phyloP scores from a whole-genome alignment of 441 rosid genomes.

The Syzygium syzygioides region DNA sequence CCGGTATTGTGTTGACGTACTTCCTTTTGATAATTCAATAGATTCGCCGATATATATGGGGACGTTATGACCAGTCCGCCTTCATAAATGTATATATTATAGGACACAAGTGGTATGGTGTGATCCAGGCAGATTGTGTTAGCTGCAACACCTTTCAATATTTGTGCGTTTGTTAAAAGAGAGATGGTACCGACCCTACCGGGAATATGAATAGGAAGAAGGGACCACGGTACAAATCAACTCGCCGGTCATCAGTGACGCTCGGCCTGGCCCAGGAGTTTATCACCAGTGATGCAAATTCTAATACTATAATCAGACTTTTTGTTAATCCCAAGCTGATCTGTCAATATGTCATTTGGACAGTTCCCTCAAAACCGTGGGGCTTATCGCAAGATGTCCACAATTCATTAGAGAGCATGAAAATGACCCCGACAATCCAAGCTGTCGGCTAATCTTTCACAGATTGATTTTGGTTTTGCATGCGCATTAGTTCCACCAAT shows the following conservation, averaged over 20 bases:
- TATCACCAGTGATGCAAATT: neutral
- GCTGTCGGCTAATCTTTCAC: neutral
- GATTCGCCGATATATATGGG: neutral
- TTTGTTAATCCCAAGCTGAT: neutral
- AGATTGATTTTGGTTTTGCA: neutral
- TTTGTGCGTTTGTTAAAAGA: neutral
- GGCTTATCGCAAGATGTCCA: neutral
- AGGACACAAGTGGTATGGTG: neutral
- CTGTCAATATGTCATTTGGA: neutral
- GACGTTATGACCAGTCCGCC: neutral
- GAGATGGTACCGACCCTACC: neutral
- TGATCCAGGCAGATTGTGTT: neutral
- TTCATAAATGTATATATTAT: neutral
- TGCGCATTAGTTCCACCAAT: neutral
- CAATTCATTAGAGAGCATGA: neutral
- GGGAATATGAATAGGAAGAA: neutral
- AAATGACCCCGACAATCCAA: neutral
- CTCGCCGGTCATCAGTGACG: slow-evolving; percentile 2
- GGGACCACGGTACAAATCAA: neutral
- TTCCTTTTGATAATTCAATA: neutral
- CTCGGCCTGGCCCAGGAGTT: neutral
- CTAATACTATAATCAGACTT: neutral
- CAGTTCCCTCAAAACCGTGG: neutral
- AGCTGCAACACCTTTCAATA: neutral
- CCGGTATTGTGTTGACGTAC: neutral